Conservation (phyloP, 192 early-diverging fungal genomes). For the Funneliformis mosseae region DNA sequence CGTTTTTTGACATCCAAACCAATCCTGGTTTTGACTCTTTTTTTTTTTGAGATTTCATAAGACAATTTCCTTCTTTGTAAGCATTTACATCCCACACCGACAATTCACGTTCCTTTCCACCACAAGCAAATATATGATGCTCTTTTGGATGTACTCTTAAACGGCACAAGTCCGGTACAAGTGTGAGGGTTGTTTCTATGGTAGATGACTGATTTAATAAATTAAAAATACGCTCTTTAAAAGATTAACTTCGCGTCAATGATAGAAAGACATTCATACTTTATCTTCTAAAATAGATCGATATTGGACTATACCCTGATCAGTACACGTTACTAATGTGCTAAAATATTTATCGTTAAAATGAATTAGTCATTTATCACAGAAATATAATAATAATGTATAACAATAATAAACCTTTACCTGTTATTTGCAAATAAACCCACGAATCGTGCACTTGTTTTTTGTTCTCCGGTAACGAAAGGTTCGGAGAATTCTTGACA, state of each 20-base stretch:
- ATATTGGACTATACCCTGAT: slow-evolving; percentile 10
- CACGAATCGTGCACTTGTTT: slow-evolving; percentile 48
- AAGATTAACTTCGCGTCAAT: neutral
- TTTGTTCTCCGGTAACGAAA: slow-evolving; percentile 25
- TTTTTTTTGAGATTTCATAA: slow-evolving; percentile 32
- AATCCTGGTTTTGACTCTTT: slow-evolving; percentile 44
- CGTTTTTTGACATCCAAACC: slow-evolving; percentile 85
- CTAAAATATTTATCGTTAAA: neutral
- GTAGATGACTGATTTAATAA: slow-evolving; percentile 33
- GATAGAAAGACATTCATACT: neutral
- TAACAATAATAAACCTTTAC: slow-evolving; percentile 38
- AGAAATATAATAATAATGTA: neutral
- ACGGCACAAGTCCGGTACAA: slow-evolving; percentile 59
- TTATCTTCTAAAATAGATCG: neutral
- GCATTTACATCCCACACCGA: slow-evolving; percentile 70
- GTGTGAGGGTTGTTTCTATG: slow-evolving; percentile 37
- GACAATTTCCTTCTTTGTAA: slow-evolving; percentile 10
- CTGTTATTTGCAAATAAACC: slow-evolving; percentile 51
- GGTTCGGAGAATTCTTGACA: slow-evolving; percentile 43
- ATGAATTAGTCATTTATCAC: slow-evolving; percentile 10
- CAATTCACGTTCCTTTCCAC: slow-evolving; percentile 86
- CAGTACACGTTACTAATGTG: slow-evolving; percentile 23
- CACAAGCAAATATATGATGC: slow-evolving; percentile 74
- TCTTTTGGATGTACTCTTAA: slow-evolving; percentile 70
- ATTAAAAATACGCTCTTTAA: slow-evolving; percentile 34